Base-by-base conservation (phyloP, 139 green algal species). In the Closterium sp. region DNA sequence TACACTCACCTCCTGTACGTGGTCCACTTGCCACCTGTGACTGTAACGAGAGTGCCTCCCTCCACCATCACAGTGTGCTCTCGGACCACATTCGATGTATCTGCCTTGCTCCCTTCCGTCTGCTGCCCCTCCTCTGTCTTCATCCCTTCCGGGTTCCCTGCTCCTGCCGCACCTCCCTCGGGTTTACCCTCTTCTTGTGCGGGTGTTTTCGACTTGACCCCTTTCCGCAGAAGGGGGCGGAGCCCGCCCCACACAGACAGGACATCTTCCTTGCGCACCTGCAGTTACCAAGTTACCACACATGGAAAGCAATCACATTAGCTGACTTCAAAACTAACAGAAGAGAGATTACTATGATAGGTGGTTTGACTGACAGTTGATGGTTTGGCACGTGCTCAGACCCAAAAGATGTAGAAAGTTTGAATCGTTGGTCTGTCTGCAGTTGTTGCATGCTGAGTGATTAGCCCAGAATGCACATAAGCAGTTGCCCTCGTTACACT, bases 1-100 rank as follows among this genome's bases (percentile, higher is more conserved):
- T 50, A 79, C 62, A 79, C 62, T 79, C 62, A 79, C 62, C 94
- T 93, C 2, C 98, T 94, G 95, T 99, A 99, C 2, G 98, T 99
- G 1, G 98, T 99, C 98, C 98, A 99, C 95, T 99, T 99, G 90
- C 97, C 97, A 62, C 97, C 97, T 38, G 96, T 96, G 24, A 99
- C 95, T 10, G 97, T 99, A 32, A 99, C 96, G 17, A 99, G 89
- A n/a, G 97, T 97, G 87, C 98, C 96, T 31, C 98, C 97, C 30
- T 93, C 92, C 42, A 96, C 95, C 11, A 96, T 96, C 21, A 99
- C 97, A 21, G 97, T 70, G 91, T 97, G 95, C 85, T 97, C 95
- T 10, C 95, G 70, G 27, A 87, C 93, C 17, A 95, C 31, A 91
- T 85, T 92, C 9, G 88, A 86, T n/a, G 95, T 96, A 88, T 96